Percentiles rank a stretch among this genome's conserved stretches.
phyloP scores from a whole-genome alignment of 2,329 filamentous ascomycete genomes.

The Parastagonospora avenae region DNA sequence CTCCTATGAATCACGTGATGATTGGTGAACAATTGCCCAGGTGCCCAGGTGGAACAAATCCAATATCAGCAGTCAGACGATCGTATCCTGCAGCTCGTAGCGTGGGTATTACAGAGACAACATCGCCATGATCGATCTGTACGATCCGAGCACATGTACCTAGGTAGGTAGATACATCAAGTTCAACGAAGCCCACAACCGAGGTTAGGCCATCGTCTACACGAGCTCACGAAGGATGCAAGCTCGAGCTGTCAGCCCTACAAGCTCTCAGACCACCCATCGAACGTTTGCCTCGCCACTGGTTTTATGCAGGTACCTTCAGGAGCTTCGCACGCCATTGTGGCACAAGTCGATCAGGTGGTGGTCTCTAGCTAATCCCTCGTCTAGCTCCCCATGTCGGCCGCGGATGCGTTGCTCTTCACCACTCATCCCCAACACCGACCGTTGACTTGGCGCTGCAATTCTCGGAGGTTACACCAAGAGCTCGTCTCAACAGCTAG shows the following conservation, averaged over 20 bases:
- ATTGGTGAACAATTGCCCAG: too few relatives aligned
- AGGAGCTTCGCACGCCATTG: conserved; percentile 16
- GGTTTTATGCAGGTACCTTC: conserved; percentile 38
- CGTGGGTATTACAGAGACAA: too few relatives aligned
- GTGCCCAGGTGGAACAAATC: too few relatives aligned
- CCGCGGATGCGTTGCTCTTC: conserved; percentile 39
- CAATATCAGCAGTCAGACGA: too few relatives aligned
- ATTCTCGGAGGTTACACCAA: conserved; percentile 34
- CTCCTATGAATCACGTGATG: too few relatives aligned
- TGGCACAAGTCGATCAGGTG: conserved; percentile 31
- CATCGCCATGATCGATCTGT: too few relatives aligned
- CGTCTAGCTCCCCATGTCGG: conserved; percentile 29
- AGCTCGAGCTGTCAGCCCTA: conserved; percentile 26
- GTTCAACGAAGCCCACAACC: background rate
- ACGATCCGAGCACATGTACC: too few relatives aligned
- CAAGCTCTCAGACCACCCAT: conserved; percentile 7
- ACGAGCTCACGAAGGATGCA: conserved; percentile 5
- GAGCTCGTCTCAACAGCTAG: conserved; percentile 28
- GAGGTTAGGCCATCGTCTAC: conserved; percentile 7
- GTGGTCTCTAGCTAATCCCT: conserved; percentile 22
- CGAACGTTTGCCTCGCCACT: conserved; percentile 7
- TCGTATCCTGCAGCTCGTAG: too few relatives aligned
- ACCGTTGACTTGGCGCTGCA: conserved; percentile 27
- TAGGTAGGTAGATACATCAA: too few relatives aligned
- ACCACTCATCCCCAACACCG: conserved; percentile 24